Conservation (phyloP, 345 rosid genomes). For the Crucihimalaya himalaica region DNA sequence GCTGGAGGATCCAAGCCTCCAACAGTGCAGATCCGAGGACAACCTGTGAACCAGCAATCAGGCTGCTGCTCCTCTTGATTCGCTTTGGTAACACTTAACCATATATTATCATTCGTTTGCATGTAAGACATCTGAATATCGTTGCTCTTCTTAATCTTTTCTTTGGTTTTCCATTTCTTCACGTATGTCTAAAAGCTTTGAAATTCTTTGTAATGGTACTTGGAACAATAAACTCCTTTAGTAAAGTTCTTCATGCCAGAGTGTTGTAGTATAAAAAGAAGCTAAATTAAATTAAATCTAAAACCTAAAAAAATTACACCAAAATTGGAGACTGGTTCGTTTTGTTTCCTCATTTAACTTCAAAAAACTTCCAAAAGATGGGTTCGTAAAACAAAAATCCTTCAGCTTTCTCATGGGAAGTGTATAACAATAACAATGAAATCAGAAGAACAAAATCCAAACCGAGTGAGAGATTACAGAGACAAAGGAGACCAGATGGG, state of each 20-base stretch:
- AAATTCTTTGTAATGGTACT: slow-evolving; percentile 39
- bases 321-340: background rate
- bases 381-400: slow-evolving; percentile 30
- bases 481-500: background rate
- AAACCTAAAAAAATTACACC: background rate
- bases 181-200: slow-evolving; percentile 23
- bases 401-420: slow-evolving; percentile 25
- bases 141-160: slow-evolving; percentile 1
- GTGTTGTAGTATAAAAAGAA: background rate
- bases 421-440: slow-evolving; percentile 15
- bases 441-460: slow-evolving; percentile 34
- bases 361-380: background rate
- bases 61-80: slow-evolving; percentile 90
- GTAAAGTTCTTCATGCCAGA: slow-evolving; percentile 3
- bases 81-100: slow-evolving; percentile 23
- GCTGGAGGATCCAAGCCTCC: slow-evolving; percentile 75
- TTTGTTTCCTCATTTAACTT: background rate
- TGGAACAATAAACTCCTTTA: slow-evolving; percentile 23
- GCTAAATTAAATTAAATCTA: too few relatives aligned
- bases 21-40: slow-evolving; percentile 92
- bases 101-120: slow-evolving; percentile 37
- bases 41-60: slow-evolving; percentile 86
- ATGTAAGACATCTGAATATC: slow-evolving; percentile 27
- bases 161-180: slow-evolving; percentile 14
- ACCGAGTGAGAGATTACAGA: slow-evolving; percentile 19